Evolutionary conservation across 305 asterid species (phyloP), one percentile per base, ranked within the genome.

Genomic region (Solanum aculeatissimum): DNA sequence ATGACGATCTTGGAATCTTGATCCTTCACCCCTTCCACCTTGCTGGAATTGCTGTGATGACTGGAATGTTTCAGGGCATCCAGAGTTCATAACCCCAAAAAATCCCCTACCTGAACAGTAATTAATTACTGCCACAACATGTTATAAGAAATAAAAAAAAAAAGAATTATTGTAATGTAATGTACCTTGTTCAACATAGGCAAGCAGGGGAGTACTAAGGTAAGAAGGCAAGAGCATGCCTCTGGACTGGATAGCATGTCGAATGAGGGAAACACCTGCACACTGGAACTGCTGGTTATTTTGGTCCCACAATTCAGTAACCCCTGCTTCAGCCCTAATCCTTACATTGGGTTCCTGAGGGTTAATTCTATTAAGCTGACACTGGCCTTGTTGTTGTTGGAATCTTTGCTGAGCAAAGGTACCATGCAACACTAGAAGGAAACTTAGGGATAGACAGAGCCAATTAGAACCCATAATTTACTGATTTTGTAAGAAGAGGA

Each of bases 61-160:
- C 58, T 91, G 94, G 87, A 54, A 92, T 0, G 96, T 94, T 82
- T 92, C 94, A 0, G 97, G 93, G 83, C 97, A 94, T 2, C 97
- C 97, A 77, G 94, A 89, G 0, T 82, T 27, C 89, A 87, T 3
- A 2, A 88, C 57, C 51, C 96, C 96, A 1, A 74, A 70, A 38
- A 85, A 71, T 14, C 94, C 96, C 78, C 85, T 81, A 7, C 97
- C 85, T 83, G 68, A 49, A 49, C 62, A 49, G 27, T 25, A 74
- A 45, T 74, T 45, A 35, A 40, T 32, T 27, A 29, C 25, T 45
- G 12, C 16, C 25, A 45, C 40, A 35, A 35, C 40, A 35, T 35
- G 5, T 35, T 35, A 42, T 27, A 12, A 71, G 32, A 42, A 2
- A 6, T 45, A 45, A 14, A 18, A 74, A 69, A 8, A 13, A 8